Base-by-base conservation (phyloP, 495 filamentous ascomycete species). In the Diplogelasinospora grovesii region DNA sequence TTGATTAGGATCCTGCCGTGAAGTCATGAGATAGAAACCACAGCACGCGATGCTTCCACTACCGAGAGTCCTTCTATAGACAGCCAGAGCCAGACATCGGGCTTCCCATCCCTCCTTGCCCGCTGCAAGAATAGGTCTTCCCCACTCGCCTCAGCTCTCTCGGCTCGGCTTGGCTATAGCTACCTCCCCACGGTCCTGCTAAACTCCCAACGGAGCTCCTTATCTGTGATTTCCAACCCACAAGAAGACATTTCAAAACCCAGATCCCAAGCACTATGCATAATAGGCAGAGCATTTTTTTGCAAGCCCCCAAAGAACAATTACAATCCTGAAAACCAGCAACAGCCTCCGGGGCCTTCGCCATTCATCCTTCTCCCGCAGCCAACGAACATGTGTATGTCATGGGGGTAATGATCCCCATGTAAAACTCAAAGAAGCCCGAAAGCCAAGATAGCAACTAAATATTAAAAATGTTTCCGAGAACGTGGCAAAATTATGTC, bases 281-380 rank as follows among this genome's bases (percentile, higher is more conserved):
- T n/a, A n/a, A n/a, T n/a, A n/a, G n/a, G n/a, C n/a, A n/a, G n/a
- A n/a, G n/a, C n/a, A n/a, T n/a, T n/a, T n/a, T n/a, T n/a, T n/a
- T n/a, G n/a, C n/a, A n/a, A n/a, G n/a, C n/a, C 20, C 18, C 38
- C 24, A 41, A 41, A 29, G 38, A 16, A 14, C n/a, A 40, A 69
- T 54, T 59, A 57, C 51, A 68, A 70, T 59, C 60, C 54, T 50
- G 60, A 53, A 68, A 68, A 31, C 51, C 50, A 46, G 39, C n/a
- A 43, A 31, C 27, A 59, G 59, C 66, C 66, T 59, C 68, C 66
- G 60, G 68, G 68, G 65, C 68, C 53, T 53, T 64, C 65, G 52
- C 60, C 57, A 55, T 65, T 57, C 59, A 57, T 65, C 56, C 48
- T 53, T 58, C 52, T 46, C 60, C 57, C 34, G 53, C 60, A 63